Conservation (phyloP, 2,329 filamentous ascomycete genomes). For the Xylaria hypoxylon region DNA sequence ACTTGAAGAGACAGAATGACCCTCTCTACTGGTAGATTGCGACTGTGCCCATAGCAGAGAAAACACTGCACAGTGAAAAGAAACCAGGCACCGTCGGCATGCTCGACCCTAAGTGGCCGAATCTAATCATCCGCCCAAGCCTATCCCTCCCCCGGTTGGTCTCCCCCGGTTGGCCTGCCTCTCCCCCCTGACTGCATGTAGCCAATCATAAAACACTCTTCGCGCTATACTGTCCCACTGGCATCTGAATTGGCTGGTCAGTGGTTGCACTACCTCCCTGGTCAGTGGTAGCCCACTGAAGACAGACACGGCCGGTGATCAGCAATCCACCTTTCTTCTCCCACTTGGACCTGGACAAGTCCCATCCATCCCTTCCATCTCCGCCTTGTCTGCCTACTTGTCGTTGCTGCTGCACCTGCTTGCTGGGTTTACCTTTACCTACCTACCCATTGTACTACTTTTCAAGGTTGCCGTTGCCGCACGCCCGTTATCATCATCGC, state of each 20-base stretch:
- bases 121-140: conserved; percentile 39
- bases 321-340: conserved; percentile 37
- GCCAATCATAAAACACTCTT: conserved; percentile 30
- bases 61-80: conserved; percentile 24
- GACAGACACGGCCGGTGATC: conserved; percentile 19
- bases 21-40: no score
- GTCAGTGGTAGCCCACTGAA: conserved; percentile 10
- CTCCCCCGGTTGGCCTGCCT: conserved; percentile 30
- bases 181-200: conserved; percentile 33
- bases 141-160: conserved; percentile 30
- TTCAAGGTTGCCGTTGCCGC: conserved; percentile 13
- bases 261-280: not conserved
- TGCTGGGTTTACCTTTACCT: conserved; percentile 16
- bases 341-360: conserved; percentile 21
- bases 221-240: conserved; percentile 29
- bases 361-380: conserved; percentile 35
- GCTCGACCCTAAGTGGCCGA: conserved; percentile 38
- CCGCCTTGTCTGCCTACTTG: conserved; percentile 36
- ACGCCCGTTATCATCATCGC: conserved; percentile 8
- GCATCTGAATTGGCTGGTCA: conserved; percentile 17
- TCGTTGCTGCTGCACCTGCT: conserved; percentile 20
- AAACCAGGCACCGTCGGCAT: conserved; percentile 8
- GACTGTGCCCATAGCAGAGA: no score
- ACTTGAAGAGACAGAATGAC: conserved; percentile 17
- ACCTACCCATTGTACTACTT: conserved; percentile 8